Evolutionary conservation across 805 yeast genomes (phyloP).

Genomic region (Starmerella lactis-condensi): DNA sequence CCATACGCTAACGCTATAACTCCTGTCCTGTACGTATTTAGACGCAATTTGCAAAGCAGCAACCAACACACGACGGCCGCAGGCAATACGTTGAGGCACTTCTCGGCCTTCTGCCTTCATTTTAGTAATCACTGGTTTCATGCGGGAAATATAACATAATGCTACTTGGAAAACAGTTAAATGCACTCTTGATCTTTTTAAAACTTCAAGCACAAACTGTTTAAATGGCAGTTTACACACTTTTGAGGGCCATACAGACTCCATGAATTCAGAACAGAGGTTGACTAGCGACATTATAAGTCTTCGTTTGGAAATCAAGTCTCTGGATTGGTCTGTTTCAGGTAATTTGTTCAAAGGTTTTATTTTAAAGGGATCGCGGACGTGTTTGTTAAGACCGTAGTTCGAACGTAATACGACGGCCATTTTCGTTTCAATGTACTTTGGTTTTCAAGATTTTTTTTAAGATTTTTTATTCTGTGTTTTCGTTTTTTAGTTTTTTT

Average conservation of each 20-base stretch:
- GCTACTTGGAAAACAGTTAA: constrained; percentile 47
- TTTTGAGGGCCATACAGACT: constrained; percentile 11
- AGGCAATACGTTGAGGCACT: constrained; percentile 16
- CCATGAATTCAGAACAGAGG: constrained; percentile 9
- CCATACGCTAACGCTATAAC: constrained; percentile 56
- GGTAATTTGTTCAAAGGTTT: too few relatives aligned
- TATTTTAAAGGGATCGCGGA: too few relatives aligned
- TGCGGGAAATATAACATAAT: constrained; percentile 41
- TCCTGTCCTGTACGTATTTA: constrained; percentile 56
- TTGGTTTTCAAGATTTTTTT: too few relatives aligned
- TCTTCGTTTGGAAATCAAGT: constrained; percentile 7
- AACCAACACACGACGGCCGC: constrained; percentile 51
- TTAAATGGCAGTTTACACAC: constrained; percentile 20
- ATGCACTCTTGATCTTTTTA: constrained; percentile 37
- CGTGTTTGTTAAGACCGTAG: too few relatives aligned
- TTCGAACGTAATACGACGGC: not conserved
- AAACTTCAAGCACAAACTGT: constrained; percentile 24
- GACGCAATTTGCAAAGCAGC: constrained; percentile 52
- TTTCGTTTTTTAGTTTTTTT: not conserved
- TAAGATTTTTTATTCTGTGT: too few relatives aligned
- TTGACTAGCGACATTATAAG: constrained; percentile 12
- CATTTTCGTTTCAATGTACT: too few relatives aligned
- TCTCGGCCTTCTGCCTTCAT: constrained; percentile 1
- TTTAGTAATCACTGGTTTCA: constrained; percentile 20
- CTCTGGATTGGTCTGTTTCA: too few relatives aligned